Percentiles rank a stretch among this genome's conserved stretches.
phyloP scores from a whole-genome alignment of 495 filamentous ascomycete species.

The Staphylotrichum tortipilum region DNA sequence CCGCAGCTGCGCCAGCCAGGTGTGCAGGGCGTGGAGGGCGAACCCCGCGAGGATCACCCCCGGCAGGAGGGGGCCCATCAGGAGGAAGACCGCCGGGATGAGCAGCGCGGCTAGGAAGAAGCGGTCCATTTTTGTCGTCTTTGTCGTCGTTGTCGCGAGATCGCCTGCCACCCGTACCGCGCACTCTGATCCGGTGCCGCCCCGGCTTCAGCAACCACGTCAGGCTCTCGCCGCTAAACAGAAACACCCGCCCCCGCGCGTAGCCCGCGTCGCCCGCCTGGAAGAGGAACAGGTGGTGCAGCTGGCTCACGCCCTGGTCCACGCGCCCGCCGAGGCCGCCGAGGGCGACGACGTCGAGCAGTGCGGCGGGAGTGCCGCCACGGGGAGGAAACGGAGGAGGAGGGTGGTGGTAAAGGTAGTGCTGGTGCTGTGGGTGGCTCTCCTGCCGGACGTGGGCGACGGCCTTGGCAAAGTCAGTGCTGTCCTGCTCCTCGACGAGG shows the following conservation, averaged over 20 bases:
- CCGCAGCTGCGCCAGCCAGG: too few relatives aligned
- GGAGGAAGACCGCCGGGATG: too few relatives aligned
- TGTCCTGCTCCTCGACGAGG: conserved; percentile 66
- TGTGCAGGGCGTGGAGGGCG: too few relatives aligned
- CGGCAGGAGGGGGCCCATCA: too few relatives aligned
- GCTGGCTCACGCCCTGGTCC: conserved; percentile 81
- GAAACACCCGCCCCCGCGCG: conserved; percentile 46
- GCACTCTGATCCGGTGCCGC: conserved; percentile 60
- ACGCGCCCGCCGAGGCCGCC: conserved; percentile 83
- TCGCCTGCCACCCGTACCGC: too few relatives aligned
- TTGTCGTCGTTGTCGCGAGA: too few relatives aligned
- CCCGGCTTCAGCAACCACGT: conserved; percentile 69
- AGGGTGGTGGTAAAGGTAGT: neutral
- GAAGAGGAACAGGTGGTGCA: conserved; percentile 67
- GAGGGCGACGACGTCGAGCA: conserved; percentile 53
- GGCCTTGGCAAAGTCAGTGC: conserved; percentile 63
- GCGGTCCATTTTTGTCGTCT: too few relatives aligned
- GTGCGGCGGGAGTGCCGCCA: too few relatives aligned
- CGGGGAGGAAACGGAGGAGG: too few relatives aligned
- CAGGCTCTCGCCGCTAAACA: conserved; percentile 69
- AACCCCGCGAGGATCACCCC: too few relatives aligned
- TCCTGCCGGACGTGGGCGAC: conserved; percentile 41
- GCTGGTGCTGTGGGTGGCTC: neutral
- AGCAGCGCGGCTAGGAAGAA: too few relatives aligned
- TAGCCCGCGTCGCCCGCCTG: conserved; percentile 38